Conservation (phyloP, 192 early-diverging fungal genomes). For the Oehlia diaphana region DNA sequence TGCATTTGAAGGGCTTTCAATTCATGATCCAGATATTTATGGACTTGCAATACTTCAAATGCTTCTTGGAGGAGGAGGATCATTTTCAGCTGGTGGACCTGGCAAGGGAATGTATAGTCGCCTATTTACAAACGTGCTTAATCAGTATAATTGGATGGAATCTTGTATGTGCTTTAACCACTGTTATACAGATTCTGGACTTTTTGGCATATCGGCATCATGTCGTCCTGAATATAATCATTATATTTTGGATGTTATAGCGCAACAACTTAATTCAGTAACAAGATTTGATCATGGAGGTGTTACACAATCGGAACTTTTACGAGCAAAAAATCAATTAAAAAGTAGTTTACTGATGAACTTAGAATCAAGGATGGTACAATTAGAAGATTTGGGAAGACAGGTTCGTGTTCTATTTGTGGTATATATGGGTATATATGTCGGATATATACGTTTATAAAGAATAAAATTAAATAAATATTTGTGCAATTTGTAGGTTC, state of each 20-base stretch:
- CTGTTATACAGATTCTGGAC: conserved; percentile 84
- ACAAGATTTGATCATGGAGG: conserved; percentile 46
- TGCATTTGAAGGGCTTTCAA: conserved; percentile 83
- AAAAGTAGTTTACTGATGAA: conserved; percentile 92
- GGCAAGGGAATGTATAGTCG: conserved; percentile 99
- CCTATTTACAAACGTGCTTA: conserved; percentile 92
- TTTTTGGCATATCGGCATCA: conserved; percentile 91
- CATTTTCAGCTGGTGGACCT: conserved; percentile 96
- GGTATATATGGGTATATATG: not conserved
- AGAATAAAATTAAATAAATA: not conserved
- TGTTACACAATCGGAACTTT: conserved; percentile 64
- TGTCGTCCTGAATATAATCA: conserved; percentile 77
- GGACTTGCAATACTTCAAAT: conserved; percentile 87
- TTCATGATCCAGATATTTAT: conserved; percentile 88
- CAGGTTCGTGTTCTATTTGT: conserved; percentile 59
- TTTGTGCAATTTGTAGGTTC: conserved; percentile 34
- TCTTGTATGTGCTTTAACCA: conserved; percentile 91
- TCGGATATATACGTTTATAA: no score
- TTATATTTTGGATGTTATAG: conserved; percentile 78
- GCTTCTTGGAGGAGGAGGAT: conserved; percentile 93
- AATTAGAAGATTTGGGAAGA: conserved; percentile 92
- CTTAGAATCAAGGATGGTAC: conserved; percentile 88
- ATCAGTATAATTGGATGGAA: conserved; percentile 94
- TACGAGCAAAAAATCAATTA: conserved; percentile 94
- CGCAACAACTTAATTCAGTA: conserved; percentile 77